A percentile compares a stretch with the other conserved stretches of the same genome.
phyloP scores from a whole-genome alignment of 2,329 filamentous ascomycete genomes.

The Cercospora janseana region DNA sequence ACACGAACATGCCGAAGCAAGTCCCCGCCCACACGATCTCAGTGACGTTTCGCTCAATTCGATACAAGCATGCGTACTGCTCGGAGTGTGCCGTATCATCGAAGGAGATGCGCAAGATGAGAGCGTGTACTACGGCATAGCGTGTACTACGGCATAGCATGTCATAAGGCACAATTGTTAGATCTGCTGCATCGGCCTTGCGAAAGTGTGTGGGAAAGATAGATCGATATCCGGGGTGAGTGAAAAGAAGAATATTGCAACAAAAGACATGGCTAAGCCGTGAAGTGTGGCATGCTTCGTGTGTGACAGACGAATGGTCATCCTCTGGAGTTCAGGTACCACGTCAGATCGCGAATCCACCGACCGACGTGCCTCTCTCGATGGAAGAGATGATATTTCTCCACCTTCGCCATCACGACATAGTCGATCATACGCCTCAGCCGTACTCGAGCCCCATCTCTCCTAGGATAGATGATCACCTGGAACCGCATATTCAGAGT shows the following conservation, averaged over 20 bases:
- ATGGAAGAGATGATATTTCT: slow-evolving; percentile 15
- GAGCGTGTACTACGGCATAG: slow-evolving; percentile 13
- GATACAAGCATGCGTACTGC: slow-evolving; percentile 14
- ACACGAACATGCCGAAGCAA: slow-evolving; percentile 19
- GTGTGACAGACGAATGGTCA: slow-evolving; percentile 16
- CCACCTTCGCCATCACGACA: slow-evolving; percentile 3
- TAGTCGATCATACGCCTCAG: background rate
- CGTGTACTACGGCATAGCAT: slow-evolving; percentile 14
- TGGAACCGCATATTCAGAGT: slow-evolving; percentile 16
- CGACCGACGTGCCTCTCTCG: slow-evolving; percentile 7
- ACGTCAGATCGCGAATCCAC: slow-evolving; percentile 12
- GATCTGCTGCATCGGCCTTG: slow-evolving; percentile 10
- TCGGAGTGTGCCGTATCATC: slow-evolving; percentile 9
- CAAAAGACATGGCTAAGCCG: background rate
- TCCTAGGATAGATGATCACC: slow-evolving; percentile 12
- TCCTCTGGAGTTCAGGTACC: slow-evolving; percentile 13
- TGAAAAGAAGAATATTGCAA: background rate
- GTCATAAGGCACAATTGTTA: slow-evolving; percentile 11
- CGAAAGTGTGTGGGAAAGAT: slow-evolving; percentile 2
- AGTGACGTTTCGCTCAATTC: slow-evolving; percentile 13
- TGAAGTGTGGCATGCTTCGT: slow-evolving; percentile 11
- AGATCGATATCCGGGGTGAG: slow-evolving; percentile 12
- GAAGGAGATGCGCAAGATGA: slow-evolving; percentile 11
- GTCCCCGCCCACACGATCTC: slow-evolving; percentile 42
- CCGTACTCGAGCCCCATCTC: slow-evolving; percentile 4